These are phyloP conservation scores for Paramecium pentaurelia DNA, from an alignment of 73 alveolate genomes.

Conservation along the genomic window DNA sequence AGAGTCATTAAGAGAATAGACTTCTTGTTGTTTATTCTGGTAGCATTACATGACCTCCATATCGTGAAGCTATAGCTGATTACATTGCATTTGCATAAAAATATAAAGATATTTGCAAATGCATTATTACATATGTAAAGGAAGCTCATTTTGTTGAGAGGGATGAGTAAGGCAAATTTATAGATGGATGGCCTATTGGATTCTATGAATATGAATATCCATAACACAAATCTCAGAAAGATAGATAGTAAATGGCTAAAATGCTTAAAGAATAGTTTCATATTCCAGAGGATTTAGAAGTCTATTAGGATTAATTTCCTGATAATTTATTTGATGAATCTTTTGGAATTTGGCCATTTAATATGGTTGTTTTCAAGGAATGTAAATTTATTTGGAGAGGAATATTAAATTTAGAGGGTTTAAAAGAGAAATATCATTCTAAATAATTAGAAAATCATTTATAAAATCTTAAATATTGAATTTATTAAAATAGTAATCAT, in stretches of 20 bases:
- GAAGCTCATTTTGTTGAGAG: constrained; percentile 49
- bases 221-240: constrained; percentile 5
- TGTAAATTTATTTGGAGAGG: not conserved
- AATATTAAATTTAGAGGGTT: not conserved
- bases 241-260: not conserved
- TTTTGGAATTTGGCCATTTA: constrained; percentile 48
- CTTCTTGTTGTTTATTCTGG: not conserved
- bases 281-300: not conserved
- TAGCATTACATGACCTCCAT: constrained; percentile 45
- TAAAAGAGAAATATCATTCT: not conserved
- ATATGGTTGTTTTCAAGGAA: constrained; percentile 14
- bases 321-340: constrained; percentile 21
- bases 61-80: constrained; percentile 29
- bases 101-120: not conserved
- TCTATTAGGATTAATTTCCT: not conserved
- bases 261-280: not conserved
- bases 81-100: constrained; percentile 31
- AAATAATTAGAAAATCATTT: not conserved
- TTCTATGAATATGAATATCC: constrained; percentile 35
- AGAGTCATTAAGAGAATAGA: not conserved
- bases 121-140: not conserved
- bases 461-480: not conserved
- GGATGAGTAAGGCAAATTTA: not conserved
- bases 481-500: not conserved
- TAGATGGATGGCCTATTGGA: constrained; percentile 57